Conservation (phyloP, 805 yeast species). For the Yamadazyma scolyti region DNA sequence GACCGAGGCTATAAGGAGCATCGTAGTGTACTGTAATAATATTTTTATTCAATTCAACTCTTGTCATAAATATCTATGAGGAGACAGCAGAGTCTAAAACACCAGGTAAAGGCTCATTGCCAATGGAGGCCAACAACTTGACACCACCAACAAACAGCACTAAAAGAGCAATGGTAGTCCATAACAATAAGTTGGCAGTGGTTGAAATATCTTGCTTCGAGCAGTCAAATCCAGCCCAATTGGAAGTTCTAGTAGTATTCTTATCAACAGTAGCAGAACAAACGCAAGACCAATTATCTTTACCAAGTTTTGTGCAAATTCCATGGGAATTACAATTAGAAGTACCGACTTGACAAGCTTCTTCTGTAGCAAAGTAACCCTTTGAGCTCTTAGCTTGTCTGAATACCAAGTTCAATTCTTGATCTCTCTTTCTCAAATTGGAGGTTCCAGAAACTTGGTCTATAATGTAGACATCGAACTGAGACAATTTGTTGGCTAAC, state of each 20-base stretch:
- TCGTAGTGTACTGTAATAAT: too few species aligned
- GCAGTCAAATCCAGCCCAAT: slow-evolving; percentile 60
- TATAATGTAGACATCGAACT: slow-evolving; percentile 26
- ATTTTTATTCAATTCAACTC: too few species aligned
- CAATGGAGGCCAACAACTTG: slow-evolving; percentile 50
- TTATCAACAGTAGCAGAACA: slow-evolving; percentile 45
- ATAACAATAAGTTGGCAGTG: slow-evolving; percentile 64
- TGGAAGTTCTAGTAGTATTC: slow-evolving; percentile 42
- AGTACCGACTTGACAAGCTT: slow-evolving; percentile 45
- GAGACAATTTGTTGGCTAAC: slow-evolving; percentile 16
- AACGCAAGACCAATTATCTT: slow-evolving; percentile 48
- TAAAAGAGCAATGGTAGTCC: slow-evolving; percentile 54
- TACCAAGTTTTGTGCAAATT: slow-evolving; percentile 32
- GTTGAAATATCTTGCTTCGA: slow-evolving; percentile 64
- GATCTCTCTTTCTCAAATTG: slow-evolving; percentile 12
- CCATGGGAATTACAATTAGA: slow-evolving; percentile 55
- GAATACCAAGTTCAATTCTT: slow-evolving; percentile 16
- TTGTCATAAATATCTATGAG: slow-evolving; percentile 3
- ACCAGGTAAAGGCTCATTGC: slow-evolving; percentile 64
- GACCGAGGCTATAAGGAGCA: too few species aligned
- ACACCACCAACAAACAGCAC: slow-evolving; percentile 49
- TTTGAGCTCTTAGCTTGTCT: slow-evolving; percentile 2
- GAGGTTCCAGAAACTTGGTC: slow-evolving; percentile 13
- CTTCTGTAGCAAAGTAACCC: slow-evolving; percentile 41
- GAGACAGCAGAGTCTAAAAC: slow-evolving; percentile 57